Percentiles rank a stretch among this genome's conserved stretches.
phyloP scores from a whole-genome alignment of 2,329 filamentous ascomycete species.

The Aspergillus quadricinctus region DNA sequence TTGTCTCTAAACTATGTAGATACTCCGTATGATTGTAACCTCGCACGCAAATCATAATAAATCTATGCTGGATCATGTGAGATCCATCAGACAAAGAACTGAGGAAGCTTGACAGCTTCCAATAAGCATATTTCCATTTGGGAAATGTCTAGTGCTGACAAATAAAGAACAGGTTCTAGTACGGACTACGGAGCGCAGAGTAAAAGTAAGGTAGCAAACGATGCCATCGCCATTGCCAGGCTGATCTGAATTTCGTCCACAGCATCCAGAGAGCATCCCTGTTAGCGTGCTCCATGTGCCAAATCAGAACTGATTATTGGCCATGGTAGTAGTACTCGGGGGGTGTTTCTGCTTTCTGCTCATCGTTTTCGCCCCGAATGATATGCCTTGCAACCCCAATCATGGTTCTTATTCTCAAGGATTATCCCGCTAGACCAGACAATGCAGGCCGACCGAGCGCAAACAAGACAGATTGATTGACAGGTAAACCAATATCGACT shows the following conservation, averaged over 20 bases:
- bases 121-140: background rate
- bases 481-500: background rate
- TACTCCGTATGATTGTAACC: too few relatives aligned
- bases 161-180: too few relatives aligned
- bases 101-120: background rate
- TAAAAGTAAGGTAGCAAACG: too few relatives aligned
- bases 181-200: too few relatives aligned
- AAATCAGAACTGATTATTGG: background rate
- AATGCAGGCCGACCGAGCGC: background rate
- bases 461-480: background rate
- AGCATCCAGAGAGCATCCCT: background rate
- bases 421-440: background rate
- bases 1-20: too few relatives aligned
- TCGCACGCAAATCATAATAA: background rate
- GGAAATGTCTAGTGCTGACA: background rate
- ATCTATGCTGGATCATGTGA: background rate
- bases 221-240: background rate
- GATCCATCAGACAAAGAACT: background rate
- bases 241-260: conserved; percentile 5
- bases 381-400: background rate
- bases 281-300: conserved; percentile 4
- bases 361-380: background rate
- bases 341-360: conserved; percentile 1
- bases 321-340: conserved; percentile 5
- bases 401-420: background rate